Base-by-base conservation (phyloP, 2,329 filamentous ascomycete genomes). In the Fusarium paranaense region DNA sequence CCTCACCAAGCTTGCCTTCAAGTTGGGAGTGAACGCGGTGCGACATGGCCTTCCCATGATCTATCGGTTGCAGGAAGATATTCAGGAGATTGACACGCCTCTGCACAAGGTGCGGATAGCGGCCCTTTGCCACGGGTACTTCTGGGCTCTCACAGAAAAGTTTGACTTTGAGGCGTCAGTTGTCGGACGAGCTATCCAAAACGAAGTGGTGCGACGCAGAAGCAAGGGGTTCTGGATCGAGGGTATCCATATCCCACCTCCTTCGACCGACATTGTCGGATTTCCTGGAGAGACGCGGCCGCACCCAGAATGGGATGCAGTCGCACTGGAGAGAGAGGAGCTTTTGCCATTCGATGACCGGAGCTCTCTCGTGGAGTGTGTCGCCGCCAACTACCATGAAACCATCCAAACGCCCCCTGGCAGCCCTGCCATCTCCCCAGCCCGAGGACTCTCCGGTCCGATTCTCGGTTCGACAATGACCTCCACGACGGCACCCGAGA, bases 1-100 rank as follows among this genome's bases (percentile, higher is more conserved):
- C 13, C 87, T 98, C 40, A 86, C 90, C 13, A 94, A 90, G 64
- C 86, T 98, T n/a, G 89, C 95, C 10, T 87, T 90, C 67, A 91
- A 91, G 66, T 87, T 98, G 1, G 95, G 96, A 5, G 90, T 98
- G 60, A 98, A 98, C 80, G 93, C 94, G 18, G 89, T 89, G 6
- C 90, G 92, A 67, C 93, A 90, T 77, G 95, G 95, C 1, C 83
- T 98, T 40, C 95, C 95, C 2, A 98, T 98, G 95, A 89, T 98
- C 13, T 91, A 97, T 81, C 90, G 93, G 54, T 87, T 98, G 2
- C 95, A 98, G 81, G 94, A 97, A 78, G 94, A 97, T 72, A 93
- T 97, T 35, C 87, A 90, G 64, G 88, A 90, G 9, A 86, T 91
- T 4, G 90, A 92, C 56, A 88, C 89, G 27, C 90, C 93, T 0